Evolutionary conservation across 2,329 filamentous ascomycete species (phyloP).

Genomic region (Orbilia javanica): DNA sequence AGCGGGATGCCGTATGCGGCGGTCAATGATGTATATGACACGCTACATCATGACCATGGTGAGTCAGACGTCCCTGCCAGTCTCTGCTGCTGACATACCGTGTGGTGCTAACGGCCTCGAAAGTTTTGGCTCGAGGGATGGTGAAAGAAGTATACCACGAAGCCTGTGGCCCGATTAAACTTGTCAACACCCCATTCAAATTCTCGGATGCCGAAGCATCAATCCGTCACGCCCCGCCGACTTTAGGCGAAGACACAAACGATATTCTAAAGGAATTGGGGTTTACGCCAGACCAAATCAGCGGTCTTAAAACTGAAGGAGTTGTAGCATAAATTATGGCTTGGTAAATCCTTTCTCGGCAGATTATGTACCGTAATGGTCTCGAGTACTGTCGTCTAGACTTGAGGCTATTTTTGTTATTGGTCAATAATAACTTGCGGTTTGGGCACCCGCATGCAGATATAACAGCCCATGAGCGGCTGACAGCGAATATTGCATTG

Average conservation of each 20-base stretch:
- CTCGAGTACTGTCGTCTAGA: too few relatives aligned
- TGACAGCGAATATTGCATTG: background rate
- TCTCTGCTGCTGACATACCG: background rate
- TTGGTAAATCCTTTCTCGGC: background rate
- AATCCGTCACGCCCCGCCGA: slow-evolving; percentile 82
- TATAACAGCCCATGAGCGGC: background rate
- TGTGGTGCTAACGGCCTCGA: background rate
- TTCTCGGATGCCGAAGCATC: slow-evolving; percentile 85
- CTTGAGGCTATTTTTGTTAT: background rate
- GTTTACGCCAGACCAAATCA: slow-evolving; percentile 68
- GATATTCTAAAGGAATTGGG: slow-evolving; percentile 76
- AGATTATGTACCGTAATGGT: background rate
- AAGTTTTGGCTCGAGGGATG: slow-evolving; percentile 83
- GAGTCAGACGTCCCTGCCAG: slow-evolving; percentile 62
- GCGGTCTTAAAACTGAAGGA: slow-evolving; percentile 74
- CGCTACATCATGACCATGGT: slow-evolving; percentile 87
- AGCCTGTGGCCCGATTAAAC: slow-evolving; percentile 83
- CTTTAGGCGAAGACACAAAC: slow-evolving; percentile 86
- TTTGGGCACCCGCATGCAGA: background rate
- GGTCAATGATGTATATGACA: slow-evolving; percentile 89
- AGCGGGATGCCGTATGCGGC: slow-evolving; percentile 93
- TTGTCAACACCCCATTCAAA: slow-evolving; percentile 95
- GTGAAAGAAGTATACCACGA: slow-evolving; percentile 87
- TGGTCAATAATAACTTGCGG: background rate
- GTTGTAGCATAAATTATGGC: slow-evolving; percentile 72